These are phyloP conservation scores for Ustilago bromivora DNA, from an alignment of 1,284 basidiomycete species.

Conservation along the genomic window DNA sequence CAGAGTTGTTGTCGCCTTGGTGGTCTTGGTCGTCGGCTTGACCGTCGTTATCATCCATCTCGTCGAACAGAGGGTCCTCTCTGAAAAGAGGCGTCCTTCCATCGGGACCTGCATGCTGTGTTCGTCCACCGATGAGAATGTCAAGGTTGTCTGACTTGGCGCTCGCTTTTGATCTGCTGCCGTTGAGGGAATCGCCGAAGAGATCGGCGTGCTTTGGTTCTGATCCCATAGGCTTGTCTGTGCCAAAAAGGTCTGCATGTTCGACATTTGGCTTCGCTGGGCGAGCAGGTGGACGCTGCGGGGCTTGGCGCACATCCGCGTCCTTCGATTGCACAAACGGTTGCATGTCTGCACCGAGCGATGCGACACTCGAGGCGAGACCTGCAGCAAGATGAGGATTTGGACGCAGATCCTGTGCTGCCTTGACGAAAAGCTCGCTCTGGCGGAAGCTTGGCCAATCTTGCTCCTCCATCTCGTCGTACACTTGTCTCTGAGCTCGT, in stretches of 20 bases:
- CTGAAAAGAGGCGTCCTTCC: slow-evolving; percentile 55
- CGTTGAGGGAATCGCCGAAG: slow-evolving; percentile 39
- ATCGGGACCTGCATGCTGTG: slow-evolving; percentile 49
- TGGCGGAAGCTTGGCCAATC: slow-evolving; percentile 88
- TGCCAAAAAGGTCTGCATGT: slow-evolving; percentile 48
- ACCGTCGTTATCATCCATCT: slow-evolving; percentile 41
- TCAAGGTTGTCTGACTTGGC: slow-evolving; percentile 55
- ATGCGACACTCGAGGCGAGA: slow-evolving; percentile 44
- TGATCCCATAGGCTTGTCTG: slow-evolving; percentile 30
- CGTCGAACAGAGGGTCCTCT: slow-evolving; percentile 59
- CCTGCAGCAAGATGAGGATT: slow-evolving; percentile 70
- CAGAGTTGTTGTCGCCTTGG: slow-evolving; percentile 41
- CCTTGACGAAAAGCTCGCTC: slow-evolving; percentile 90
- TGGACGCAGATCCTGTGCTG: slow-evolving; percentile 77
- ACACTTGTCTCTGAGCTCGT: slow-evolving; percentile 84
- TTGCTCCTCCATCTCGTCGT: slow-evolving; percentile 84
- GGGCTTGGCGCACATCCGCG: slow-evolving; percentile 10
- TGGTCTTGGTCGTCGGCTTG: slow-evolving; percentile 25
- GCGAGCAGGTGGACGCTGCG: slow-evolving; percentile 20
- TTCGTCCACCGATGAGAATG: slow-evolving; percentile 56
- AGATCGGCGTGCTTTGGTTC: slow-evolving; percentile 32
- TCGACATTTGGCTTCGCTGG: slow-evolving; percentile 21
- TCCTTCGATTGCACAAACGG: background rate
- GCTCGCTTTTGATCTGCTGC: slow-evolving; percentile 41
- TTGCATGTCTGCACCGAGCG: slow-evolving; percentile 28